Percentiles rank a stretch among this genome's conserved stretches.
Evolutionary conservation across 1,139 yeast species (phyloP).

Genomic region (Debaryomyces singareniensis): DNA sequence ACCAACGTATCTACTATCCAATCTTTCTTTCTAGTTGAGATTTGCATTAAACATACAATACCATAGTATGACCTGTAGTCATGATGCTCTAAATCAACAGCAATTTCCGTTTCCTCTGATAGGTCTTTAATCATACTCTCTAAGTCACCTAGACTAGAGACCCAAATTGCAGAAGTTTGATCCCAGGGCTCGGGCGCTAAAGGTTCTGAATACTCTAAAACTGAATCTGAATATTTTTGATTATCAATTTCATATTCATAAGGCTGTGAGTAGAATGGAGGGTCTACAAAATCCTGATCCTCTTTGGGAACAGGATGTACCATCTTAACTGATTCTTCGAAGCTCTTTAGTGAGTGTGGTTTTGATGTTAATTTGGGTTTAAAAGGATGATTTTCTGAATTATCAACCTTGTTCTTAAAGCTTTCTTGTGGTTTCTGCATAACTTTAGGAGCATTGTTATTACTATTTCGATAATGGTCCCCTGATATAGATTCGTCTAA

Average conservation of each 20-base stretch:
- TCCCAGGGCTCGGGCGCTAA: constrained; percentile 63
- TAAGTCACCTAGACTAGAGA: constrained; percentile 53
- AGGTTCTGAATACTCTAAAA: constrained; percentile 44
- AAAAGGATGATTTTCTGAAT: constrained; percentile 66
- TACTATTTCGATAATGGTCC: no score
- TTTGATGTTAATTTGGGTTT: constrained; percentile 63
- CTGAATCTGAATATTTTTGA: constrained; percentile 62
- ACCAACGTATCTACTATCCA: constrained; percentile 78
- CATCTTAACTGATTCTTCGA: constrained; percentile 44
- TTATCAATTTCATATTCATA: constrained; percentile 69
- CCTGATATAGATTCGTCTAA: constrained; percentile 49
- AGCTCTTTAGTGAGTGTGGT: constrained; percentile 60
- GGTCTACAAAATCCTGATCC: constrained; percentile 35
- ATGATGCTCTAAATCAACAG: constrained; percentile 97
- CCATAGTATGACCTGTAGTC: constrained; percentile 89
- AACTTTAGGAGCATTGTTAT: constrained; percentile 17
- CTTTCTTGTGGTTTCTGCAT: constrained; percentile 66
- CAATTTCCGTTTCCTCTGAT: constrained; percentile 53
- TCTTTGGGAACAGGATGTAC: constrained; percentile 21
- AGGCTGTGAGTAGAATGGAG: constrained; percentile 74
- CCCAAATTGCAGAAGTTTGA: constrained; percentile 59
- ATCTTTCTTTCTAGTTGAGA: constrained; percentile 73
- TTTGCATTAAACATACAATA: constrained; percentile 88
- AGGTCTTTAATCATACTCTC: constrained; percentile 51
- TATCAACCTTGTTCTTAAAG: constrained; percentile 59